Evolutionary conservation across 2,329 filamentous ascomycete species (phyloP), one percentile per base, ranked within the genome.

Genomic region (Septoria linicola): DNA sequence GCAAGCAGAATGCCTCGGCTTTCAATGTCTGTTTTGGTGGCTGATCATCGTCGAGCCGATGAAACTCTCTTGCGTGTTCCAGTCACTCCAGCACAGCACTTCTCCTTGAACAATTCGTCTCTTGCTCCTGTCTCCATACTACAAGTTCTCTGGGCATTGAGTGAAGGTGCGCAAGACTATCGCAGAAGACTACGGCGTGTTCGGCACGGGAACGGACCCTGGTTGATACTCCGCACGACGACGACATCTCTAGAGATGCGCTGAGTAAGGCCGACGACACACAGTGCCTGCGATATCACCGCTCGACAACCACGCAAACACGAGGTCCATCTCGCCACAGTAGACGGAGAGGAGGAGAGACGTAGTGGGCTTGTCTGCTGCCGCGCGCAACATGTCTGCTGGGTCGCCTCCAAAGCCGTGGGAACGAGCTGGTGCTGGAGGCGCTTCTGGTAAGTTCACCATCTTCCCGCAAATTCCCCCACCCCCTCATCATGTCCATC

Each of bases 351-450:
- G n/a, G n/a, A n/a, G n/a, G n/a, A n/a, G n/a, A n/a, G n/a, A n/a
- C n/a, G n/a, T n/a, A n/a, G n/a, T n/a, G n/a, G n/a, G n/a, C n/a
- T n/a, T n/a, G n/a, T n/a, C n/a, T n/a, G n/a, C n/a, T n/a, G n/a
- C n/a, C n/a, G 39, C 40, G 50, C 27, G 19, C 45, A 20, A 25
- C 23, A 54, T 54, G 51, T 54, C 51, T 42, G 45, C 40, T 31
- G 51, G 45, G 40, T 96, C 92, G 71, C 93, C 93, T 68, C 93
- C 93, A 49, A 99, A 99, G 75, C 93, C 93, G 40, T 99, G 93
- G 93, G 93, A 99, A 75, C 82, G 86, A 71, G 80, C 85, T 60
- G 87, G 85, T 72, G 80, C 82, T 56, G 77, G 72, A 51, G 63
- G 60, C 42, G 63, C 62, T 35, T 63, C 63, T 23, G 55, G 55